Conservation (phyloP, 495 filamentous ascomycete species). For the Ramalina intermedia region DNA sequence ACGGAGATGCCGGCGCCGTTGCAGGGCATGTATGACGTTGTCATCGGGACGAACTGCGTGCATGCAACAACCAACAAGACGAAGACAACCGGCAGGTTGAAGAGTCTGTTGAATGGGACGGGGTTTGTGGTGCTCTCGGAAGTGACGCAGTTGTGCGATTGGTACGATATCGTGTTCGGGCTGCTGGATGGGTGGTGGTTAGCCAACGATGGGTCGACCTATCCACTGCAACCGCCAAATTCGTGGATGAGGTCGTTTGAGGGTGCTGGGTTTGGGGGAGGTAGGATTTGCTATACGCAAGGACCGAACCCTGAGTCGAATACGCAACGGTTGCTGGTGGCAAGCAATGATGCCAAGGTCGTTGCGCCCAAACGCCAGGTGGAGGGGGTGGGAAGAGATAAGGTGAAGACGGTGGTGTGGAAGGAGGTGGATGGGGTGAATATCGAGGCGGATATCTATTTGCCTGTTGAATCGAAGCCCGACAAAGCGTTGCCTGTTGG, state of each 20-base stretch:
- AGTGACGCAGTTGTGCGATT: conserved; percentile 25
- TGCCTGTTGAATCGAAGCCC: conserved; percentile 12
- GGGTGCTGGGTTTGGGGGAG: conserved; percentile 28
- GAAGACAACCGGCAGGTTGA: conserved; percentile 20
- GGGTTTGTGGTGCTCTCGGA: conserved; percentile 30
- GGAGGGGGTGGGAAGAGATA: background rate
- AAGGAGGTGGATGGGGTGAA: conserved; percentile 18
- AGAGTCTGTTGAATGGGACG: conserved; percentile 21
- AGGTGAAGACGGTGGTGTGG: conserved; percentile 23
- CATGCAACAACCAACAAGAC: conserved; percentile 32
- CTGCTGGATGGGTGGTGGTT: conserved; percentile 42
- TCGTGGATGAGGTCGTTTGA: conserved; percentile 28
- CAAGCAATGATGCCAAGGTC: background rate
- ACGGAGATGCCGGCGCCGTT: conserved; percentile 8
- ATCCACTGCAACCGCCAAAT: conserved; percentile 24
- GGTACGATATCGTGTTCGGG: conserved; percentile 36
- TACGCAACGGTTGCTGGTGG: conserved; percentile 16
- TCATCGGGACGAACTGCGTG: conserved; percentile 34
- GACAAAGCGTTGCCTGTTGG: conserved; percentile 12
- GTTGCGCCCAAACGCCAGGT: background rate
- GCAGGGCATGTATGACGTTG: conserved; percentile 20
- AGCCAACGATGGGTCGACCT: conserved; percentile 32
- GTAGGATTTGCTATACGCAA: conserved; percentile 30
- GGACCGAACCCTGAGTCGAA: conserved; percentile 20
- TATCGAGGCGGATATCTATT: conserved; percentile 29